Evolutionary conservation across 192 early-diverging fungal species (phyloP), one percentile per base, ranked within the genome.

Genomic region (Rhizoclosmatium sp.): DNA sequence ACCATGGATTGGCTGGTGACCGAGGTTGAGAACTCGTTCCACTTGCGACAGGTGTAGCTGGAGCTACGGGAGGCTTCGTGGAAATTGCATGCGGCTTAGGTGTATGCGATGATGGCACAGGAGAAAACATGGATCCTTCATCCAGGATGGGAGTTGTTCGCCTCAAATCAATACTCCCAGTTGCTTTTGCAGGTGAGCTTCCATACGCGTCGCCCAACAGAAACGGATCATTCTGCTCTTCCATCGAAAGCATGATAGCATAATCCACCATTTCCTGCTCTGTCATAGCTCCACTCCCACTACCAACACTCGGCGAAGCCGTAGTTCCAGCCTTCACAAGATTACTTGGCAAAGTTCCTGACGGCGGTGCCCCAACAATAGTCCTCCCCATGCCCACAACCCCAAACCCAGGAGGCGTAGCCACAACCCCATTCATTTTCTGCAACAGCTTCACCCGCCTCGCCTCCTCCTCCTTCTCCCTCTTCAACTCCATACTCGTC

Each of bases 231-330:
- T 19, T 12, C 54, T 72, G n/a, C 47, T 77, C 75, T 40, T 80
- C 78, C 69, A 64, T 72, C 41, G 78, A 80, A 16, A 80, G 44
- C 78, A 80, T 80, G 3, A 80, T n/a, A 4, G 78, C 78, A 65
- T 73, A 73, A 14, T 73, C 59, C 7, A 80, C 31, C 70, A 80
- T 67, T 54, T 80, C 78, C 44, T 74, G 69, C 51, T 80, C 78
- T 3, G 69, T 65, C 61, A 80, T 40, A 40, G 66, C 16, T 12
- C 9, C 23, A 31, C 62, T n/a, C 3, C n/a, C 44, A 21, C 21
- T 19, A 12, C 39, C 23, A 3, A 42, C 16, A 49, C 48, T n/a
- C 23, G 47, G 10, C 4, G 69, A 71, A 7, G 51, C 23, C 7
- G 65, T 16, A 10, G 40, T 9, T 9, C 7, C 9, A 9, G 61